These are phyloP conservation scores for Zea mays DNA, from an alignment of 176 grass and related monocot species.

Conservation along the genomic window Zm-B73-REFERENCE-NAM-5.0 NC_050098.1:185771001-185771500, in stretches of 20 bases:
- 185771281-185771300: constrained; percentile 15
- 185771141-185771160: constrained; percentile 62
- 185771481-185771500: no score
- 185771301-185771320: constrained; percentile 7
- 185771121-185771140: constrained; percentile 66
- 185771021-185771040: not conserved
- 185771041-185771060: not conserved
- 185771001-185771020: not conserved
- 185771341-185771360: constrained; percentile 22
- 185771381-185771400: constrained; percentile 31
- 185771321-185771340: not conserved
- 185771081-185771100: constrained; percentile 19
- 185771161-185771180: constrained; percentile 35
- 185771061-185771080: constrained; percentile 38
- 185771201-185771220: constrained; percentile 48
- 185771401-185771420: constrained; percentile 25
- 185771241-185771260: constrained; percentile 46
- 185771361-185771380: constrained; percentile 21
- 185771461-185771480: no score
- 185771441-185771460: not conserved
- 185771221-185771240: constrained; percentile 38
- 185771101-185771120: constrained; percentile 23
- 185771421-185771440: constrained; percentile 26
- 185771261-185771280: not conserved
- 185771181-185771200: constrained; percentile 48